A percentile compares a stretch with the other conserved stretches of the same genome.
These are phyloP conservation scores for Bocquillonia castaneifolia DNA, from an alignment of 441 rosid species.

Conservation along the genomic window DNA sequence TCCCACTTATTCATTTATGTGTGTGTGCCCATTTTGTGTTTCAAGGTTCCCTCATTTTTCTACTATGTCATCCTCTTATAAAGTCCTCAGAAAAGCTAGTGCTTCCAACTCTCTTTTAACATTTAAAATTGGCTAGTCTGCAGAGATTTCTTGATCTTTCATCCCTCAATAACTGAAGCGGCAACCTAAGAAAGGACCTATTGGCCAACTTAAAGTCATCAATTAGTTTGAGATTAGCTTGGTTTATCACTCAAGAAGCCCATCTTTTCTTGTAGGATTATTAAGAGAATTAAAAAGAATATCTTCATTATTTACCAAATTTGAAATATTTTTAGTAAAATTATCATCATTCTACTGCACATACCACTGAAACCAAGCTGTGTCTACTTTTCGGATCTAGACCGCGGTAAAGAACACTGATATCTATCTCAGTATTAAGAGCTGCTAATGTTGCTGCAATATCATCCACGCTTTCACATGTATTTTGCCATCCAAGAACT, in stretches of 20 bases:
- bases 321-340: not conserved
- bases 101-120: not conserved
- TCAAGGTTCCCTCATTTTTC: not conserved
- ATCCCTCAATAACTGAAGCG: not conserved
- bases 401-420: constrained; percentile 77
- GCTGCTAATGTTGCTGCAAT: constrained; percentile 78
- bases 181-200: not conserved
- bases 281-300: not conserved
- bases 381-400: constrained; percentile 60
- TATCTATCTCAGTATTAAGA: constrained; percentile 70
- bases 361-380: constrained; percentile 86
- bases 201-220: not conserved
- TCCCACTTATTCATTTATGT: not conserved
- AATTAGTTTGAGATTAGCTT: not conserved
- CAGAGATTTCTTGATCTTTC: not conserved
- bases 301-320: not conserved
- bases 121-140: not conserved
- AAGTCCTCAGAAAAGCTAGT: not conserved
- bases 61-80: not conserved
- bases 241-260: not conserved
- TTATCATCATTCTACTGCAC: constrained; percentile 18
- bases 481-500: constrained; percentile 98
- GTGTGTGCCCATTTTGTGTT: not conserved
- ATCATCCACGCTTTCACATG: constrained; percentile 76
- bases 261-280: not conserved